Conservation (phyloP, 2,329 filamentous ascomycete genomes). For the Aspergillus transmontanensis region DNA sequence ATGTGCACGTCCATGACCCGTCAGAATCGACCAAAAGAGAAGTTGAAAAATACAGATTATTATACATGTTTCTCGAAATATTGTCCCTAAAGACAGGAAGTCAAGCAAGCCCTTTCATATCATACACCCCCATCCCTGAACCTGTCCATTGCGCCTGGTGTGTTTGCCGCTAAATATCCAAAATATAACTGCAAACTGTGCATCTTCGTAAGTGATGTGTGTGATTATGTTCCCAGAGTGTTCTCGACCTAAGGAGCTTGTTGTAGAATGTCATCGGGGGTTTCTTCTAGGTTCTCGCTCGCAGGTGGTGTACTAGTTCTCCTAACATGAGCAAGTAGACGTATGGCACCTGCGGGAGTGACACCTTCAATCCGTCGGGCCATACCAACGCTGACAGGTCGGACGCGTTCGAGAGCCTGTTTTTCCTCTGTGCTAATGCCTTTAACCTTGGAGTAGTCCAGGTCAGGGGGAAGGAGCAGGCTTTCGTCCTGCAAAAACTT, state of each 20-base stretch:
- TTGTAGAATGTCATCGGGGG: conserved; percentile 18
- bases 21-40: neutral
- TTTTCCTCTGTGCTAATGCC: conserved; percentile 82
- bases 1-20: neutral
- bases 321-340: conserved; percentile 46
- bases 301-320: conserved; percentile 4
- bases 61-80: neutral
- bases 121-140: neutral
- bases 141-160: neutral
- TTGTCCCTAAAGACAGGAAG: neutral
- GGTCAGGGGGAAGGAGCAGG: conserved; percentile 68
- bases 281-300: conserved; percentile 15
- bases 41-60: neutral
- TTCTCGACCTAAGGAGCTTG: conserved; percentile 10
- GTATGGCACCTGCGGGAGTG: conserved; percentile 48
- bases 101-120: neutral
- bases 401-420: conserved; percentile 66
- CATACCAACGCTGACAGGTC: conserved; percentile 85
- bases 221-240: neutral
- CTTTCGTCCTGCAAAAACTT: conserved; percentile 76
- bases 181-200: neutral
- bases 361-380: conserved; percentile 82
- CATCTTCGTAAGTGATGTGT: neutral
- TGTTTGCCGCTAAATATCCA: neutral
- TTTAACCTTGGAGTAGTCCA: conserved; percentile 74